Base-by-base conservation (phyloP, 306 rosid genomes). In the Cucumis cinereus region DNA sequence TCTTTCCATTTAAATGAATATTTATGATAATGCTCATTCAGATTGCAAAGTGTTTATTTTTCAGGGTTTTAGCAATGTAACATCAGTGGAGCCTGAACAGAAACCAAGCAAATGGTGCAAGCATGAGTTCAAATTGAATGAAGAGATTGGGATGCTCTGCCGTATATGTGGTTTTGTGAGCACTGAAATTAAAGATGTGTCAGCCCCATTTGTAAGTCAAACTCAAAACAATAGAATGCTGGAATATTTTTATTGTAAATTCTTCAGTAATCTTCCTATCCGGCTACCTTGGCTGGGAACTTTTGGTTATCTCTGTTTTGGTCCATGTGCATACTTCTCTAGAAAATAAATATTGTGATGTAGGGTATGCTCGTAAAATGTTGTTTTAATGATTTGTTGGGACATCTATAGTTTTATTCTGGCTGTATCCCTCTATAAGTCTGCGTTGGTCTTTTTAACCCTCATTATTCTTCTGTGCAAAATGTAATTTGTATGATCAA, bases 121-220 rank as follows among this genome's bases (percentile, higher is more conserved):
- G 35, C 98, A 91, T 79, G 90, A 89, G 2, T 85, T 36, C 81
- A 87, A 80, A 77, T 40, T 88, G 58, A 76, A 94, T 77, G 98
- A 94, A 52, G 88, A 94, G 82, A 83, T 91, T 77, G 98, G 98
- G 80, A 79, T 91, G 50, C 74, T 85, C 76, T 93, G 98, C 88
- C 10, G 7, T 63, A 81, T 14, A 81, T 93, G 98, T 63, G 94
- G 97, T 81, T 55, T 56, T 72, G 96, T 93, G 64, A 79, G 62
- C 57, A 83, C 85, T 1, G 96, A 90, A 58, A 94, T 94, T 77
- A 82, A 71, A 88, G 81, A 92, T 81, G 57, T 91, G 54, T 22
- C 86, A 2, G 88, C 96, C 15, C 91, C 94, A 64, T 88, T 94
- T 82, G 98, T 94, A 94, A 91, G 98, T 89, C 73, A 57, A 71